These are phyloP conservation scores for Geotrichum restrictum DNA, from an alignment of 1,139 yeast species.

Conservation along the genomic window DNA sequence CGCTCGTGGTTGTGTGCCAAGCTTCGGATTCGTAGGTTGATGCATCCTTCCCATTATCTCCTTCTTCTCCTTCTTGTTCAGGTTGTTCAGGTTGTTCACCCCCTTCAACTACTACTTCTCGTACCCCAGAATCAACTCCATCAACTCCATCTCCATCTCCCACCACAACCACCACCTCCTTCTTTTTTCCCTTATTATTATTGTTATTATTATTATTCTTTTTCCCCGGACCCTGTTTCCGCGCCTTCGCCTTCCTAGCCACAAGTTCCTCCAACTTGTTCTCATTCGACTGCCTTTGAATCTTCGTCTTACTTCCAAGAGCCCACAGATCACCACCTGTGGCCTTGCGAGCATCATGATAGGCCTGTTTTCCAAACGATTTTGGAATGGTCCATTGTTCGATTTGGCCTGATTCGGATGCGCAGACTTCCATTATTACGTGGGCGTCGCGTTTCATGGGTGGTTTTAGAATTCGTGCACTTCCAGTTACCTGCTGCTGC, in stretches of 20 bases:
- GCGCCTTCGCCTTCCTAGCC: conserved; percentile 22
- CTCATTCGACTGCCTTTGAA: conserved; percentile 5
- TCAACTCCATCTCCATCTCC: too few relatives aligned
- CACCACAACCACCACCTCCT: too few relatives aligned
- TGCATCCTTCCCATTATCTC: conserved; percentile 10
- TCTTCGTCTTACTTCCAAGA: conserved; percentile 64
- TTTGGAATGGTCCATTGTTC: conserved; percentile 88
- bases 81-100: conserved; percentile 7
- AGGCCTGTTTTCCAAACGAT: conserved; percentile 67
- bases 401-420: conserved; percentile 62
- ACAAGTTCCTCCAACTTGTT: conserved; percentile 12
- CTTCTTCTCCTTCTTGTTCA: not conserved
- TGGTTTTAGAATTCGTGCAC: conserved; percentile 61
- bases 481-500: too few relatives aligned
- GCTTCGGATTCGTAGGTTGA: conserved; percentile 14
- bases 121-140: too few relatives aligned
- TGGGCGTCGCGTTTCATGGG: conserved; percentile 83
- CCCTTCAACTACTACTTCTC: too few relatives aligned
- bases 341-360: conserved; percentile 87
- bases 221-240: conserved; percentile 18
- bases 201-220: conserved; percentile 16
- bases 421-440: conserved; percentile 74
- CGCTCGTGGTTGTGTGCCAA: conserved; percentile 10
- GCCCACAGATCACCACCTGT: conserved; percentile 88
- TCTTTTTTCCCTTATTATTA: conserved; percentile 13